Conservation (phyloP, 768 basidiomycete species). For the Suillus americanus region DNA sequence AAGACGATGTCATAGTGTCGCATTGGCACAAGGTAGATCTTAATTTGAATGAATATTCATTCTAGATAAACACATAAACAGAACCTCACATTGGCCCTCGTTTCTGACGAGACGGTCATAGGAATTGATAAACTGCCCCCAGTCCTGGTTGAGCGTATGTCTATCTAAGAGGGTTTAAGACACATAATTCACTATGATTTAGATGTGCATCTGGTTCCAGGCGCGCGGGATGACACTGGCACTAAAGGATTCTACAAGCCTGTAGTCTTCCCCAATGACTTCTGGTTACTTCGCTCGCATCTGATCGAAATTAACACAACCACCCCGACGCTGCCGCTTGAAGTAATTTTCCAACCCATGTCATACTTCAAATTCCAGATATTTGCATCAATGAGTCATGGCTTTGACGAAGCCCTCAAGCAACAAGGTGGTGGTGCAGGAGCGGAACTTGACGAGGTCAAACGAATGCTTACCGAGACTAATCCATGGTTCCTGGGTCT, state of each 20-base stretch:
- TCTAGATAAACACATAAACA: slow-evolving; percentile 29
- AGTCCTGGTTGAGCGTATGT: slow-evolving; percentile 63
- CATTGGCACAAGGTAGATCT: slow-evolving; percentile 77
- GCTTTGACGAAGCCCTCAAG: slow-evolving; percentile 85
- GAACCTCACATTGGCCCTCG: slow-evolving; percentile 86
- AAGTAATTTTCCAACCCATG: slow-evolving; percentile 83
- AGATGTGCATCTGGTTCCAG: slow-evolving; percentile 68
- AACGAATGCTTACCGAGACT: slow-evolving; percentile 88
- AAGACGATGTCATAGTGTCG: slow-evolving; percentile 65
- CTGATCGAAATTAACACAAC: slow-evolving; percentile 85
- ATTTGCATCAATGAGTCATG: slow-evolving; percentile 79
- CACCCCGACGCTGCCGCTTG: slow-evolving; percentile 73
- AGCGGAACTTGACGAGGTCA: slow-evolving; percentile 91
- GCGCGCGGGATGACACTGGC: slow-evolving; percentile 61
- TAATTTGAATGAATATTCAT: slow-evolving; percentile 2
- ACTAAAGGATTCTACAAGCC: slow-evolving; percentile 78
- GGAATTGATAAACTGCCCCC: slow-evolving; percentile 56
- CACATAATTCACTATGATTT: slow-evolving; percentile 10
- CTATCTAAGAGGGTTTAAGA: background rate
- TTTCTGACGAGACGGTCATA: slow-evolving; percentile 67
- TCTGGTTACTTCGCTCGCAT: slow-evolving; percentile 87
- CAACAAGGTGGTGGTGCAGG: slow-evolving; percentile 60
- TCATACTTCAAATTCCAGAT: slow-evolving; percentile 86
- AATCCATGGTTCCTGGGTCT: slow-evolving; percentile 86
- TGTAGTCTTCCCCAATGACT: slow-evolving; percentile 90